A percentile compares a stretch with the other conserved stretches of the same genome.
Evolutionary conservation across 2,329 filamentous ascomycete species (phyloP).

Genomic region (Aspergillus fumigatiaffinis): DNA sequence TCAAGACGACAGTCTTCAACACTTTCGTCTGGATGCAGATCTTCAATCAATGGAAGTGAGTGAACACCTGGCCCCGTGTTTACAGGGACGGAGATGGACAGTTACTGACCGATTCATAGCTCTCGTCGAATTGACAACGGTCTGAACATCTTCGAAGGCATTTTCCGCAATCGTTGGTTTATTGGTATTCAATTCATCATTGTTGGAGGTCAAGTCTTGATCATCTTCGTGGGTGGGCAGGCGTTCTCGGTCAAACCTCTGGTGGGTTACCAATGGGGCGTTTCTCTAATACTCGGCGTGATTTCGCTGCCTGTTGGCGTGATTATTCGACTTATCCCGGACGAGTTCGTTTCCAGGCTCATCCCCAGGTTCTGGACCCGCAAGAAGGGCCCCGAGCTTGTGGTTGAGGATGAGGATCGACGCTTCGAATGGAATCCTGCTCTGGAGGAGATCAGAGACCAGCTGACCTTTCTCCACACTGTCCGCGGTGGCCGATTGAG

Average conservation of each 20-base stretch:
- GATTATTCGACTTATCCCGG: slow-evolving; percentile 57
- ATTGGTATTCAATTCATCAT: slow-evolving; percentile 64
- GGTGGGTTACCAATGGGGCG: slow-evolving; percentile 64
- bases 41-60: slow-evolving; percentile 48
- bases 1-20: slow-evolving; percentile 42
- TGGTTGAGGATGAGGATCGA: slow-evolving; percentile 45
- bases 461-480: slow-evolving; percentile 60
- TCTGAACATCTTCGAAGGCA: slow-evolving; percentile 44
- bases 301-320: slow-evolving; percentile 64
- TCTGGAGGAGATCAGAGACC: slow-evolving; percentile 60
- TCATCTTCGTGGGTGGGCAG: slow-evolving; percentile 65
- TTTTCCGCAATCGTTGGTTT: slow-evolving; percentile 43
- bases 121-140: slow-evolving; percentile 43
- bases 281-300: slow-evolving; percentile 64
- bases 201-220: slow-evolving; percentile 66
- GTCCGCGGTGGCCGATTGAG: slow-evolving; percentile 61
- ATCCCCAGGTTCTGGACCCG: slow-evolving; percentile 39
- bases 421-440: slow-evolving; percentile 57
- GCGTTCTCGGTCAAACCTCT: slow-evolving; percentile 62
- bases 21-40: slow-evolving; percentile 47
- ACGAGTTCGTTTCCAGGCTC: slow-evolving; percentile 48
- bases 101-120: slow-evolving; percentile 7
- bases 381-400: slow-evolving; percentile 39
- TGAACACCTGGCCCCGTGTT: background rate
- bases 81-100: background rate